Percentiles rank a stretch among this genome's conserved stretches.
phyloP scores from a whole-genome alignment of 2,329 filamentous ascomycete genomes.

The Trichophyton rubrum region DNA sequence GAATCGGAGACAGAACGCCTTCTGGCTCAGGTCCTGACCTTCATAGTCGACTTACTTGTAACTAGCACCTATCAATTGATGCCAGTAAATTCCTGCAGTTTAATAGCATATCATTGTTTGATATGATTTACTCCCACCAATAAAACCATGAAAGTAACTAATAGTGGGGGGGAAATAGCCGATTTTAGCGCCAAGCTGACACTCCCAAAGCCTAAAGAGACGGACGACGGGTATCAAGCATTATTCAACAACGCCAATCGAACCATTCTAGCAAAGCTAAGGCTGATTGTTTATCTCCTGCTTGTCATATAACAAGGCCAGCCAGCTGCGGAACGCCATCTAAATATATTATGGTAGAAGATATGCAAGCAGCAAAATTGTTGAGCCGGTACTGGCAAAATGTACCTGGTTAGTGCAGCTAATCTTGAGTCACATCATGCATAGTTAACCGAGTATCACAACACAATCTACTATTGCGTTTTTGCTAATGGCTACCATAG shows the following conservation, averaged over 20 bases:
- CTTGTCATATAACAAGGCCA: neutral
- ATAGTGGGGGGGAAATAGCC: neutral
- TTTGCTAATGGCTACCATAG: conserved; percentile 30
- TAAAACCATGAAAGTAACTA: no score
- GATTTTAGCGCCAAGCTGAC: neutral
- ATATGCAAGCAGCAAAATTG: conserved; percentile 27
- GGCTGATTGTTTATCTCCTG: neutral
- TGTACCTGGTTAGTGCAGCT: neutral
- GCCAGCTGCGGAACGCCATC: neutral
- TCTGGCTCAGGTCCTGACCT: no score
- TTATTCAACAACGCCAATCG: neutral
- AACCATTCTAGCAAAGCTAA: neutral
- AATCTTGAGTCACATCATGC: neutral
- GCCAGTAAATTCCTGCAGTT: no score
- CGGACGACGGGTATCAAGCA: neutral
- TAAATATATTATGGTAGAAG: conserved; percentile 7
- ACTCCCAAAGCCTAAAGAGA: neutral
- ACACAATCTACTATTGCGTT: neutral
- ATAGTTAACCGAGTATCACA: neutral
- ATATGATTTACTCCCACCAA: no score
- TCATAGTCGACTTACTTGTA: no score
- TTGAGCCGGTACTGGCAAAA: conserved; percentile 19
- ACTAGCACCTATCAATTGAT: no score
- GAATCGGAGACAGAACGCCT: no score
- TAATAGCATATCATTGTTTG: no score